phyloP scores from a whole-genome alignment of 352 stramenopile genomes.

The Globisporangium barbulae region DNA sequence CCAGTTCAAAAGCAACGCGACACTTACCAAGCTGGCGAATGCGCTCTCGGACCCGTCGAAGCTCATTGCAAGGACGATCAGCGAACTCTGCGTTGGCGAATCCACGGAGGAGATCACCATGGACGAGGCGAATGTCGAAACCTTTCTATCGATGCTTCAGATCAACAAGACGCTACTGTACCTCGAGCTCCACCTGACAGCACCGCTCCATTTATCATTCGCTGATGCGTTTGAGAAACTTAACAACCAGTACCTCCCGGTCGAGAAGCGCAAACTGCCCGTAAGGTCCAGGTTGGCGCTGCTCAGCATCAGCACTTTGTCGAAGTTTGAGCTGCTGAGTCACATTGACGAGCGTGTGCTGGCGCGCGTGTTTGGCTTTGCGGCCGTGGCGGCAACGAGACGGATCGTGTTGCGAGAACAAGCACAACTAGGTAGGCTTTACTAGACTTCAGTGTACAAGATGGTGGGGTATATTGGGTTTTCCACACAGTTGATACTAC shows the following conservation, averaged over 20 bases:
- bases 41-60: neutral
- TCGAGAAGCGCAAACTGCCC: neutral
- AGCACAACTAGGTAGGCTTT: neutral
- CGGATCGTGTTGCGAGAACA: neutral
- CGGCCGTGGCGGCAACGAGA: neutral
- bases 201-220: neutral
- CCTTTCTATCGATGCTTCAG: constrained; percentile 5
- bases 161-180: constrained; percentile 3
- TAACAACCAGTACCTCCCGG: constrained; percentile 5
- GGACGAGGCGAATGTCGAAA: neutral
- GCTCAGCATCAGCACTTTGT: constrained; percentile 4
- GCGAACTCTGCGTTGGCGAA: constrained; percentile 4
- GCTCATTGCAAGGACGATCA: neutral
- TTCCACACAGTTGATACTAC: neutral
- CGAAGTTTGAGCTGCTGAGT: neutral
- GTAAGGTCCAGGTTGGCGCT: neutral
- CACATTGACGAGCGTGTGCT: constrained; percentile 3
- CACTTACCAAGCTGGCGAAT: neutral
- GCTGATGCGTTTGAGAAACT: neutral
- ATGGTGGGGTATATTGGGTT: neutral
- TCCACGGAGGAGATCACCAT: neutral
- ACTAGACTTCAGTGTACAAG: neutral
- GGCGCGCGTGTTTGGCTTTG: constrained; percentile 9
- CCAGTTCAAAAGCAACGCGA: neutral
- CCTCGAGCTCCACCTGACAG: constrained; percentile 3